phyloP scores from a whole-genome alignment of 2,329 filamentous ascomycete species.

The Penicillium nordicum region DNA sequence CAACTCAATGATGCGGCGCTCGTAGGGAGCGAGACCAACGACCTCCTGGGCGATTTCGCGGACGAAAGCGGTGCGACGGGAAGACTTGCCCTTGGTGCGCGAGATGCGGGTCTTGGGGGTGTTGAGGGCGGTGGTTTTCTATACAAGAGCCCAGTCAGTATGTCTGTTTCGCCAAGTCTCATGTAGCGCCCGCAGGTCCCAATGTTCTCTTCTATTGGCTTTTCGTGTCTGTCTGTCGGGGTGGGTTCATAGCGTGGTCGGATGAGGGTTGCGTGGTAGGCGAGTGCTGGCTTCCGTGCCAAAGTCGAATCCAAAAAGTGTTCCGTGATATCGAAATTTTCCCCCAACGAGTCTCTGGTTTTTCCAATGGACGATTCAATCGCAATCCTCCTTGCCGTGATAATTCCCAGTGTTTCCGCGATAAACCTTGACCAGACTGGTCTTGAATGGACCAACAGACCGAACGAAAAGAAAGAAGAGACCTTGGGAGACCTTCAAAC shows the following conservation, averaged over 20 bases:
- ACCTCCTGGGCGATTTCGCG: conserved; percentile 98
- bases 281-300: conserved; percentile 2
- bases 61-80: conserved; percentile 95
- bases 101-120: conserved; percentile 75
- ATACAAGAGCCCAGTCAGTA: conserved; percentile 42
- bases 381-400: not conserved
- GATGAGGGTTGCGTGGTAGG: not conserved
- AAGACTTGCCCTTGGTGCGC: conserved; percentile 90
- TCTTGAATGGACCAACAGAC: conserved; percentile 18
- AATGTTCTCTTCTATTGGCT: conserved; percentile 8
- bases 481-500: conserved; percentile 10
- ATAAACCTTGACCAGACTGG: conserved; percentile 14
- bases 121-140: conserved; percentile 76
- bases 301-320: conserved; percentile 1
- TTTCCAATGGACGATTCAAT: not conserved
- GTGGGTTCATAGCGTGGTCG: not conserved
- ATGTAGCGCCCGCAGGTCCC: not conserved
- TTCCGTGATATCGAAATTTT: conserved; percentile 3
- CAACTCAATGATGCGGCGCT: conserved; percentile 98
- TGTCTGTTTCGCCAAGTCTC: conserved; percentile 34
- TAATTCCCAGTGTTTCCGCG: not conserved
- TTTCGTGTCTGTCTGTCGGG: not conserved
- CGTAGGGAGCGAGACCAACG: conserved; percentile 88
- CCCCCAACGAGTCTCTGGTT: not conserved
- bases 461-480: conserved; percentile 16